Percentiles rank a stretch among this genome's conserved stretches.
phyloP scores from a whole-genome alignment of 23 red algal species.

The Porphyridium purpureum region DNA sequence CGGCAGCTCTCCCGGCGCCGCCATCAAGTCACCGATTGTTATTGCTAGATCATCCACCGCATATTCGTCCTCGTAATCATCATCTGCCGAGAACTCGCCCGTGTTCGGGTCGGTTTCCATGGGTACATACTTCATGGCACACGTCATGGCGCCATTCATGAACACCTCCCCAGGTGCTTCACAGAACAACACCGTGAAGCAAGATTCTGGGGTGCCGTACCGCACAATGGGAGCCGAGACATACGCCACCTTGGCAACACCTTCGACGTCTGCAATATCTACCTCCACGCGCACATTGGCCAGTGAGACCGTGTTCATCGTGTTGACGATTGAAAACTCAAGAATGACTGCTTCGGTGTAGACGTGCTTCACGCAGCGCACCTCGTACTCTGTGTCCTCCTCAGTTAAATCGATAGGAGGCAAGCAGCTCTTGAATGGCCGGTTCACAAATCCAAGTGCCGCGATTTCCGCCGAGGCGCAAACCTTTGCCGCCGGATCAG shows the following conservation, averaged over 20 bases:
- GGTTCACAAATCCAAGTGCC: constrained; percentile 22
- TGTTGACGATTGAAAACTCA: constrained; percentile 75
- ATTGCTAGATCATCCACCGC: constrained; percentile 62
- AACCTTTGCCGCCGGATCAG: constrained; percentile 31
- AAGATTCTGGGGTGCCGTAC: constrained; percentile 19
- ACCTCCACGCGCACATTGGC: constrained; percentile 49
- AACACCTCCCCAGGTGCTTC: constrained; percentile 29
- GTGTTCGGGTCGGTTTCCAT: constrained; percentile 51
- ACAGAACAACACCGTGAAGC: constrained; percentile 46
- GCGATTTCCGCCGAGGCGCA: constrained; percentile 37
- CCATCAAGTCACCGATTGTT: constrained; percentile 54
- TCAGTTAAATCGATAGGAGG: constrained; percentile 67
- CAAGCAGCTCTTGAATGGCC: constrained; percentile 67
- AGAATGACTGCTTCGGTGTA: constrained; percentile 44
- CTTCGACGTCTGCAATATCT: constrained; percentile 34
- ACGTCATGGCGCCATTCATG: constrained; percentile 41
- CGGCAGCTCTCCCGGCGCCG: constrained; percentile 25
- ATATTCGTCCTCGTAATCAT: constrained; percentile 83
- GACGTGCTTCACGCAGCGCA: constrained; percentile 51
- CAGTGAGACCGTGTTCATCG: constrained; percentile 71
- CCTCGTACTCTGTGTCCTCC: constrained; percentile 82
- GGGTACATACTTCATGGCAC: constrained; percentile 47
- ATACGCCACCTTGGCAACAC: constrained; percentile 24
- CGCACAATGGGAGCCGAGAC: constrained; percentile 27
- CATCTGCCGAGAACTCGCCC: constrained; percentile 57